A percentile compares a stretch with the other conserved stretches of the same genome.
Conservation (phyloP, 1,284 basidiomycete species). For the Ustilago loliicola region DNA sequence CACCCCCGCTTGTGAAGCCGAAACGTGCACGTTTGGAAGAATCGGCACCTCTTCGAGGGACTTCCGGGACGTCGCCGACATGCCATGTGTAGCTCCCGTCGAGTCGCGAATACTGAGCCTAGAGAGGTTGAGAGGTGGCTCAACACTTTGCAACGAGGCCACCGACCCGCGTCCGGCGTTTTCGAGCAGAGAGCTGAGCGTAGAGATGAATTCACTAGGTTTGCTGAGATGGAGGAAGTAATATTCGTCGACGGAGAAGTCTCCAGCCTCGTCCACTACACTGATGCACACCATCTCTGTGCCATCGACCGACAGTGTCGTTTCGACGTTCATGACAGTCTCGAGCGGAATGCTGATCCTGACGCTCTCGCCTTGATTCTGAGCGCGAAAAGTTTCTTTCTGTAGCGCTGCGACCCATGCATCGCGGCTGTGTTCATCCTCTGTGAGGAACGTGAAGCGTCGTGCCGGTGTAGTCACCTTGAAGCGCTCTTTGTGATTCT, state of each 20-base stretch:
- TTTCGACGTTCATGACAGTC: conserved; percentile 87
- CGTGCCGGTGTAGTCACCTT: conserved; percentile 68
- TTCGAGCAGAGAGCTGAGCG: conserved; percentile 23
- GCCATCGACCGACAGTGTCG: conserved; percentile 72
- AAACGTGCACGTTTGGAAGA: conserved; percentile 20
- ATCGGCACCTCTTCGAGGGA: conserved; percentile 42
- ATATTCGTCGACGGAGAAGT: conserved; percentile 63
- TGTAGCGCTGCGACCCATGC: conserved; percentile 91
- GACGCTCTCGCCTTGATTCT: conserved; percentile 95
- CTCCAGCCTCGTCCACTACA: conserved; percentile 55
- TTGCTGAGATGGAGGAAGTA: conserved; percentile 59
- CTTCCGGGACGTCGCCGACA: conserved; percentile 9
- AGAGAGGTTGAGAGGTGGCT: conserved; percentile 26
- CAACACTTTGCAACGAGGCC: conserved; percentile 23
- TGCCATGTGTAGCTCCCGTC: conserved; percentile 23
- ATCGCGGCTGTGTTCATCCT: conserved; percentile 63
- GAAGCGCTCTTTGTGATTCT: conserved; percentile 74
- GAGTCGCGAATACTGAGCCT: conserved; percentile 49
- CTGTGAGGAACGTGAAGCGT: conserved; percentile 68
- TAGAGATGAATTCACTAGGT: conserved; percentile 36
- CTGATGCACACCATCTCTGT: conserved; percentile 60
- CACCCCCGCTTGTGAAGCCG: neutral
- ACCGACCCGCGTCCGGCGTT: conserved; percentile 16
- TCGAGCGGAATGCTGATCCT: conserved; percentile 90
- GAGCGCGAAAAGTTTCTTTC: conserved; percentile 89